A percentile compares a stretch with the other conserved stretches of the same genome.
Conservation (phyloP, 2,329 filamentous ascomycete species). For the Cladosporium sp. region DNA sequence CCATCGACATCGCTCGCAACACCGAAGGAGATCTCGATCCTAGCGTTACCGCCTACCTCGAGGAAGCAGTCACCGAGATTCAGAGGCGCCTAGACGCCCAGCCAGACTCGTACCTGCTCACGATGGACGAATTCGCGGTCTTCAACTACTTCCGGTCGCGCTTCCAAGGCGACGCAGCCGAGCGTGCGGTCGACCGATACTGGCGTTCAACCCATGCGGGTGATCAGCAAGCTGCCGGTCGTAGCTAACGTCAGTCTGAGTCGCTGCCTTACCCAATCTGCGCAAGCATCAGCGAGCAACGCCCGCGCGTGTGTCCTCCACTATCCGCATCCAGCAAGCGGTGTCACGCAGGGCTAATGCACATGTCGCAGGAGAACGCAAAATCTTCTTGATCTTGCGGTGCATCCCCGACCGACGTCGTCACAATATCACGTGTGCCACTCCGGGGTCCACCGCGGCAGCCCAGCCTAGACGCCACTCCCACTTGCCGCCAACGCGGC, state of each 20-base stretch:
- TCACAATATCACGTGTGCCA: conserved; percentile 2
- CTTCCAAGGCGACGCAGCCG: conserved; percentile 50
- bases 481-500: background rate
- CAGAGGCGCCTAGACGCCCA: conserved; percentile 62
- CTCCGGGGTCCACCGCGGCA: background rate
- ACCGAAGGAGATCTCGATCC: conserved; percentile 62
- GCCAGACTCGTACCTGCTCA: conserved; percentile 67
- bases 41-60: conserved; percentile 58
- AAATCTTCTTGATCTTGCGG: conserved; percentile 3
- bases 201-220: conserved; percentile 40
- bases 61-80: conserved; percentile 56
- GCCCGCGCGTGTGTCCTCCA: too few relatives aligned
- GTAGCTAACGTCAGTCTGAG: conserved; percentile 9
- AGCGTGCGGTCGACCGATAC: conserved; percentile 50
- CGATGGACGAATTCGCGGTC: conserved; percentile 70
- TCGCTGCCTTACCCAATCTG: background rate
- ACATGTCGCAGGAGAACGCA: background rate
- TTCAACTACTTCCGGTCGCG: conserved; percentile 78
- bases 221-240: conserved; percentile 2
- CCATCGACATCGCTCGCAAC: conserved; percentile 70
- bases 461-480: background rate
- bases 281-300: background rate
- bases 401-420: background rate
- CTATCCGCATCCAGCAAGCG: background rate
- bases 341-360: conserved; percentile 8